Evolutionary conservation across 177 flowering plant species (phyloP).

Genomic region (Vitis hybrid): DNA sequence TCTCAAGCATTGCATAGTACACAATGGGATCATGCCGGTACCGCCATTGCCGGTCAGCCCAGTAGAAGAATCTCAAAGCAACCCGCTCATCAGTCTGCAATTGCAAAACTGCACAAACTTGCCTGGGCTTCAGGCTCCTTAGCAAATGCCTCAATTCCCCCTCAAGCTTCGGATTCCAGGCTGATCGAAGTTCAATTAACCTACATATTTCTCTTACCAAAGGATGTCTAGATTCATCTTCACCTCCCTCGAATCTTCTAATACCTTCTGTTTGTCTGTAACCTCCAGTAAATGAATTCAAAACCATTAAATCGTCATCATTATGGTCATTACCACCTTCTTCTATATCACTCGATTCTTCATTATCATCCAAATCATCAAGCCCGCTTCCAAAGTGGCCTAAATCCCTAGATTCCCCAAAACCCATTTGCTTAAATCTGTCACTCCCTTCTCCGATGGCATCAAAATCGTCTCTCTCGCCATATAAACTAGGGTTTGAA

Average conservation of each 20-base stretch:
- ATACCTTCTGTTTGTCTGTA: conserved; percentile 7
- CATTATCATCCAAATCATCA: no score
- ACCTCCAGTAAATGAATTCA: conserved; percentile 32
- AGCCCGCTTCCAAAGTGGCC: no score
- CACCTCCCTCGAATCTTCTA: conserved; percentile 31
- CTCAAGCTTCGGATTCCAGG: conserved; percentile 75
- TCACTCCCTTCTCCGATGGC: no score
- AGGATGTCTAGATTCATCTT: conserved; percentile 62
- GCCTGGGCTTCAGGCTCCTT: conserved; percentile 71
- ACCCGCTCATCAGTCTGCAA: conserved; percentile 64
- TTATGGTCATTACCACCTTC: conserved; percentile 21
- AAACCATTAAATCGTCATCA: conserved; percentile 40
- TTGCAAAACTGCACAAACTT: conserved; percentile 75
- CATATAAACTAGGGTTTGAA: neutral
- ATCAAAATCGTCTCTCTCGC: no score
- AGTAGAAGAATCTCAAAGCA: conserved; percentile 78
- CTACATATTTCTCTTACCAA: conserved; percentile 74
- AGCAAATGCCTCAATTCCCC: conserved; percentile 55
- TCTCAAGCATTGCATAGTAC: conserved; percentile 71
- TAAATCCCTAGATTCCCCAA: no score
- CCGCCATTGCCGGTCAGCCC: conserved; percentile 93
- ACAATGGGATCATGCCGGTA: conserved; percentile 70
- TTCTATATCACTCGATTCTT: conserved; percentile 10
- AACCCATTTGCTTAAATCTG: no score
- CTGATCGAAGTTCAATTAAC: conserved; percentile 46